Percentiles rank a stretch among this genome's conserved stretches.
phyloP scores from a whole-genome alignment of 1,139 yeast genomes.

The Yamadazyma aaseri region DNA sequence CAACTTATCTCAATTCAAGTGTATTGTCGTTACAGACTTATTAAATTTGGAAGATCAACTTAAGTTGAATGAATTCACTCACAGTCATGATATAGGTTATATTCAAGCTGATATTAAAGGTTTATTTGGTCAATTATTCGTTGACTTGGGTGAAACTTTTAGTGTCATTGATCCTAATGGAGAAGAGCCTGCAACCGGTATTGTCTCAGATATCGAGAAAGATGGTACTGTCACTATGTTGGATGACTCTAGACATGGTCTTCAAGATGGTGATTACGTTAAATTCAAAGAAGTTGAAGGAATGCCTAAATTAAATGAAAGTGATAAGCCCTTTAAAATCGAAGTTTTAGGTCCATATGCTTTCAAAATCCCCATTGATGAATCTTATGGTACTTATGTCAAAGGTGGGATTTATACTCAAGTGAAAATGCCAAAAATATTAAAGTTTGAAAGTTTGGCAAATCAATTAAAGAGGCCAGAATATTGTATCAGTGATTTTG shows the following conservation, averaged over 20 bases:
- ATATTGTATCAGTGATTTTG: constrained; percentile 77
- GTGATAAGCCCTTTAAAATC: constrained; percentile 61
- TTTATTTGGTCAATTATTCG: constrained; percentile 83
- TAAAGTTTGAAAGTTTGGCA: constrained; percentile 62
- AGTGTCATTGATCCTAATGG: constrained; percentile 84
- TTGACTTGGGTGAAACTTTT: constrained; percentile 83
- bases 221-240: constrained; percentile 91
- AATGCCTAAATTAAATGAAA: constrained; percentile 63
- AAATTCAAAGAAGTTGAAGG: constrained; percentile 89
- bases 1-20: constrained; percentile 62
- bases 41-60: constrained; percentile 73
- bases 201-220: constrained; percentile 82
- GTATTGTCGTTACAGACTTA: constrained; percentile 74
- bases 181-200: constrained; percentile 87
- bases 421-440: constrained; percentile 74
- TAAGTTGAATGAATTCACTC: constrained; percentile 73
- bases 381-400: constrained; percentile 58
- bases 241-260: constrained; percentile 89
- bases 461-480: constrained; percentile 78
- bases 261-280: constrained; percentile 89
- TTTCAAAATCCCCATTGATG: constrained; percentile 60
- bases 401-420: constrained; percentile 92
- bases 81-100: constrained; percentile 69
- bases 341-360: constrained; percentile 94
- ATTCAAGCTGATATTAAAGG: constrained; percentile 85